Evolutionary conservation across 1,139 yeast genomes (phyloP).

Genomic region (Debaryomyces psychrophilus): DNA sequence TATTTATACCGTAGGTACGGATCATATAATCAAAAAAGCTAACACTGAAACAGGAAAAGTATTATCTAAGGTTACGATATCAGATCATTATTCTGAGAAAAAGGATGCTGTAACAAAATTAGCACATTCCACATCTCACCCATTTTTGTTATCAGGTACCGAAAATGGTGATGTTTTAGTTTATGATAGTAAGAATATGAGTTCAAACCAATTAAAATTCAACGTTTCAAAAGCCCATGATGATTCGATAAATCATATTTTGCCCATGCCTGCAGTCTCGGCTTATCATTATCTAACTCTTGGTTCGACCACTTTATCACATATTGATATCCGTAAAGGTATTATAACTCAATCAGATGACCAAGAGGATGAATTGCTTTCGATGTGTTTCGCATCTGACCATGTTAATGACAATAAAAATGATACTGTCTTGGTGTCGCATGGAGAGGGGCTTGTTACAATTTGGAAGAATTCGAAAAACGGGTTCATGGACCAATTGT

Average conservation of each 20-base stretch:
- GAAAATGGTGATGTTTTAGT: slow-evolving; percentile 72
- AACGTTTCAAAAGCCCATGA: slow-evolving; percentile 62
- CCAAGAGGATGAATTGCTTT: slow-evolving; percentile 87
- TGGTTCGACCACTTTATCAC: slow-evolving; percentile 82
- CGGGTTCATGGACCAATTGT: slow-evolving; percentile 73
- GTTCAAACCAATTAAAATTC: slow-evolving; percentile 40
- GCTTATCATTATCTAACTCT: slow-evolving; percentile 80
- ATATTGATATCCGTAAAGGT: slow-evolving; percentile 78
- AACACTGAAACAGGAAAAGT: slow-evolving; percentile 76
- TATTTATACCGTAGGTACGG: slow-evolving; percentile 76
- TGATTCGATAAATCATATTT: slow-evolving; percentile 74
- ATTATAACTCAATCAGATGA: slow-evolving; percentile 71
- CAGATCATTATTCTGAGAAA: slow-evolving; percentile 28
- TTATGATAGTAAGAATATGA: slow-evolving; percentile 57
- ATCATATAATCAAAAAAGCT: slow-evolving; percentile 78
- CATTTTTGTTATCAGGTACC: slow-evolving; percentile 73
- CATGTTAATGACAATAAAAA: slow-evolving; percentile 50
- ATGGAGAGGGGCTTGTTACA: slow-evolving; percentile 91
- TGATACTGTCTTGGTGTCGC: slow-evolving; percentile 70
- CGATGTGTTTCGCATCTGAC: slow-evolving; percentile 68
- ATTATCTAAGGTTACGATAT: slow-evolving; percentile 48
- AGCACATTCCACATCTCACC: slow-evolving; percentile 63
- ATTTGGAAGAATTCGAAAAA: slow-evolving; percentile 81
- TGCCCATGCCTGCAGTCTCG: slow-evolving; percentile 66
- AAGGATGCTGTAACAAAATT: slow-evolving; percentile 59